These are phyloP conservation scores for Daldinia concentrica DNA, from an alignment of 495 filamentous ascomycete species.

Conservation along the genomic window DNA sequence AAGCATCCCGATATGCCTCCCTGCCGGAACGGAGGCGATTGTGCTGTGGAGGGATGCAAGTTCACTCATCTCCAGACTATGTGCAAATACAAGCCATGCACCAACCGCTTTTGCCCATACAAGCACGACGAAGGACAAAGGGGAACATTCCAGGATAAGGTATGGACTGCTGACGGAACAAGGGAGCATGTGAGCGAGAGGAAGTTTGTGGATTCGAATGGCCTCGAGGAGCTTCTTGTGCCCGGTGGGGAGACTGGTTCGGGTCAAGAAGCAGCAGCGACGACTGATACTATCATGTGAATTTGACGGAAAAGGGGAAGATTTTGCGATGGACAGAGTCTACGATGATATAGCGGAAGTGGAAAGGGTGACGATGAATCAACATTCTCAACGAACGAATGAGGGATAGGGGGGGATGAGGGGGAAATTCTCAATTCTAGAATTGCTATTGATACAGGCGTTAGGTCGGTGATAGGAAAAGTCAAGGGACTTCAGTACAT, in stretches of 20 bases:
- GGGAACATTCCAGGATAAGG: constrained; percentile 83
- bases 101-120: constrained; percentile 83
- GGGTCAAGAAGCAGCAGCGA: constrained; percentile 32
- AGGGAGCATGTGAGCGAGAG: constrained; percentile 84
- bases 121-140: constrained; percentile 92
- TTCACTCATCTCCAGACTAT: constrained; percentile 84
- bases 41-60: constrained; percentile 82
- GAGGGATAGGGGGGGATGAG: constrained; percentile 5
- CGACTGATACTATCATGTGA: constrained; percentile 30
- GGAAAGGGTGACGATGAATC: constrained; percentile 7
- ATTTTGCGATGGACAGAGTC: background rate
- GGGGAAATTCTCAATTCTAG: constrained; percentile 22
- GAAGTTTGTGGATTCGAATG: constrained; percentile 81
- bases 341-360: constrained; percentile 6
- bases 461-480: constrained; percentile 39
- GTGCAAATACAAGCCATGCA: constrained; percentile 93
- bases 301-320: constrained; percentile 2
- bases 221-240: constrained; percentile 79
- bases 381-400: constrained; percentile 4
- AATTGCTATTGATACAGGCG: constrained; percentile 38
- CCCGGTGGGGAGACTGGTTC: constrained; percentile 59
- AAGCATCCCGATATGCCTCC: constrained; percentile 80
- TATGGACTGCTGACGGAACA: constrained; percentile 76
- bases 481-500: constrained; percentile 38
- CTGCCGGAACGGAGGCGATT: constrained; percentile 94